Conservation (phyloP, 1,139 yeast species). For the Tardiomyces depauwii region DNA sequence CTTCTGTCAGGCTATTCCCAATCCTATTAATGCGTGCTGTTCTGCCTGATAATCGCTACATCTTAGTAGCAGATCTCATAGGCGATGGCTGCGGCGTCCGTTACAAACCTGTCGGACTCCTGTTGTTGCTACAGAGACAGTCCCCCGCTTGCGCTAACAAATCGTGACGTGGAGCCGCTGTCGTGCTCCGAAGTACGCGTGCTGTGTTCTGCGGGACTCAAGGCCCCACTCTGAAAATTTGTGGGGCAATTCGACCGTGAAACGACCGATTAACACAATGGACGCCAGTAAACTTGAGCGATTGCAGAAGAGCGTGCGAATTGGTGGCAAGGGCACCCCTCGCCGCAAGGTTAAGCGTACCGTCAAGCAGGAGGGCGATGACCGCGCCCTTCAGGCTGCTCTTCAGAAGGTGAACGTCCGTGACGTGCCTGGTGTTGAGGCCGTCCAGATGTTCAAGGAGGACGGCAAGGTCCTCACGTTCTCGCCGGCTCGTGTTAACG, state of each 20-base stretch:
- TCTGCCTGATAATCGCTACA: too few relatives aligned
- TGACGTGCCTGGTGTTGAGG: constrained; percentile 82
- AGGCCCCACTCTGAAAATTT: neutral
- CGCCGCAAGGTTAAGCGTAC: constrained; percentile 73
- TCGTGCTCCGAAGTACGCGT: neutral
- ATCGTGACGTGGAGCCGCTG: too few relatives aligned
- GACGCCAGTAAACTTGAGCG: constrained; percentile 30
- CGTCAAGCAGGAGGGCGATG: constrained; percentile 63
- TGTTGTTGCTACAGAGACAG: too few relatives aligned
- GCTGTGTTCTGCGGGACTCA: neutral
- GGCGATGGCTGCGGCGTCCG: too few relatives aligned
- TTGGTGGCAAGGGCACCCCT: constrained; percentile 38
- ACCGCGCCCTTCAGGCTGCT: constrained; percentile 81
- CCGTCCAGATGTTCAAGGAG: constrained; percentile 95
- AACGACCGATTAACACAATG: constrained; percentile 9
- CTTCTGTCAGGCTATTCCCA: too few relatives aligned
- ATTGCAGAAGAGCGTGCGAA: constrained; percentile 30
- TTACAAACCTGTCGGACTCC: too few relatives aligned
- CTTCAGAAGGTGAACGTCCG: constrained; percentile 85
- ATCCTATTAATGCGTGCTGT: too few relatives aligned
- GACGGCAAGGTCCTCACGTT: constrained; percentile 95
- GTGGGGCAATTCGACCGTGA: neutral
- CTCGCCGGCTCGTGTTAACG: constrained; percentile 83
- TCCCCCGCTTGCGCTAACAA: too few relatives aligned
- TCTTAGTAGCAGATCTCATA: too few relatives aligned